Base-by-base conservation (phyloP, 2,329 filamentous ascomycete species). In the Sclerotinia spermophila region DNA sequence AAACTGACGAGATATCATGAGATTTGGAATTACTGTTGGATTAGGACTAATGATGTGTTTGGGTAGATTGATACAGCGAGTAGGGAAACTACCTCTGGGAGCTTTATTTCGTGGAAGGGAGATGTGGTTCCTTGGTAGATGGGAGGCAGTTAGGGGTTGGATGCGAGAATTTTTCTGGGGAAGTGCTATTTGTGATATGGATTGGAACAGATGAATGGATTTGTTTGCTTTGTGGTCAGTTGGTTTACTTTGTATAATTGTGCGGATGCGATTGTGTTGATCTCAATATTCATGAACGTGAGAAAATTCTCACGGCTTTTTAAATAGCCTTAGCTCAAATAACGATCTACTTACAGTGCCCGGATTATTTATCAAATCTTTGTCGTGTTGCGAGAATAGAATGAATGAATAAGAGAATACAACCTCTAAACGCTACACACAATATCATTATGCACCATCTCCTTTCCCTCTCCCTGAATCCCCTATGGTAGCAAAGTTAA, bases 21-120 rank as follows among this genome's bases (percentile, higher is more conserved):
- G 17, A 27, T 10, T 17, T 24, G 3, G 40, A n/a, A 24, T 3
- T 4, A 15, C 15, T 44, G 2, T 7, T 67, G 53, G 17, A 19
- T 24, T 33, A 21, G 10, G n/a, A 17, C n/a, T 48, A 24, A 58
- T 61, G 2, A 38, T 30, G 0, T 38, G 19, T 27, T 33, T 5
- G 30, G 30, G 1, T 60, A 77, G 76, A 75, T 79, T 81, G 81
- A 79, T 81, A 81, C 56, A 78, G 82, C 42, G 78, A 83, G 70
- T 74, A 74, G 60, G 74, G 73, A 24, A 73, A 69, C 75, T 51
- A 79, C 74, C 7, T 77, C 77, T 1, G 76, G 78, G 10, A 68
- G 48, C 21, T 77, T 76, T 61, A 44, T 77, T 19, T 71, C 71
- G 4, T 75, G 72, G 72, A 73, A 77, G 71, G 76, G 74, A 21